Evolutionary conservation across 208 protist genomes (phyloP).

Genomic region (Histomonas meleagridis): DNA sequence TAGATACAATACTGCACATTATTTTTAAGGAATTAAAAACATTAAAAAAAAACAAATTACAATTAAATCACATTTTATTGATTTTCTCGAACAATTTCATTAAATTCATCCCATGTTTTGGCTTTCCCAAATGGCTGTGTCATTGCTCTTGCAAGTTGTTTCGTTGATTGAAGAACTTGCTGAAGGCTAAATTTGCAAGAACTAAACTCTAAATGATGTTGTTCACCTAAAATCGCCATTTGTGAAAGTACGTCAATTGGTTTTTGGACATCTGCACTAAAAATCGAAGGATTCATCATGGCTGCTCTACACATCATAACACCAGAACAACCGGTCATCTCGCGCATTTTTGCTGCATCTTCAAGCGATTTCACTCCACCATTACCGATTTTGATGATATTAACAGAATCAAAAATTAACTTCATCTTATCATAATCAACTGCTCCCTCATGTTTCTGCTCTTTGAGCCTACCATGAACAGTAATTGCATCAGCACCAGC

Average conservation of each 20-base stretch:
- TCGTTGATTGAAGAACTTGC: neutral
- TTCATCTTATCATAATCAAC: constrained; percentile 17
- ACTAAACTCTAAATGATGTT: neutral
- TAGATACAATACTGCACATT: no score
- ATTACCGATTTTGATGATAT: neutral
- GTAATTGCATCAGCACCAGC: constrained; percentile 14
- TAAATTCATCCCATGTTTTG: no score
- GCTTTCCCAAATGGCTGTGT: no score
- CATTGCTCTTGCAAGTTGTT: neutral
- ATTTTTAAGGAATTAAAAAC: no score
- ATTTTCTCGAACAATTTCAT: no score
- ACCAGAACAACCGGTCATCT: neutral
- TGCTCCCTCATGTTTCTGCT: neutral
- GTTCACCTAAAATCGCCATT: neutral
- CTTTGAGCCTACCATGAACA: neutral
- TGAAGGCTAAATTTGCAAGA: neutral
- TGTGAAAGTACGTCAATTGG: neutral
- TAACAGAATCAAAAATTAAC: neutral
- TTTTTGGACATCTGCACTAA: neutral
- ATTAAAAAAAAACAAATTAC: no score
- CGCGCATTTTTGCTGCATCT: neutral
- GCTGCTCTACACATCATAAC: neutral
- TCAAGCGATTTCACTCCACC: neutral
- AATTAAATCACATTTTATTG: no score
- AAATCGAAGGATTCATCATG: neutral